These are phyloP conservation scores for Kodamaea ohmeri DNA, from an alignment of 1,139 yeast species.

Conservation along the genomic window DNA sequence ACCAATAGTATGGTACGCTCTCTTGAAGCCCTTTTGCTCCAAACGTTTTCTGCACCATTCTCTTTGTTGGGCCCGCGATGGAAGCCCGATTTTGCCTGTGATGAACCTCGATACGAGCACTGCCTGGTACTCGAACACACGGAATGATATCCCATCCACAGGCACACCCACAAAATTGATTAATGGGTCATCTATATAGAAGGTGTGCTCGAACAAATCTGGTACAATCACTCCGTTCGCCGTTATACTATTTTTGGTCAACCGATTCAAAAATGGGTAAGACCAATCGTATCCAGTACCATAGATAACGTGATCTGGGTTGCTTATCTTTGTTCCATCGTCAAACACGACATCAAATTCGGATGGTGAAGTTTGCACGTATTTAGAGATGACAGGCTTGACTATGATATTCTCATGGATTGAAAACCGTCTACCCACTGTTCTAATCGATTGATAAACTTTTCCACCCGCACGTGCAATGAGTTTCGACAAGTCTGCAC, in stretches of 20 bases:
- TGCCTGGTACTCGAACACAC: constrained; percentile 46
- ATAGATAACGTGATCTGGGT: constrained; percentile 39
- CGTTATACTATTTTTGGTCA: constrained; percentile 20
- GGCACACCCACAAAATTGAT: constrained; percentile 42
- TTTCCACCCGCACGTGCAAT: constrained; percentile 23
- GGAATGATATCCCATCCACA: constrained; percentile 35
- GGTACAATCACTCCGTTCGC: constrained; percentile 31
- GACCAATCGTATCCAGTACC: constrained; percentile 47
- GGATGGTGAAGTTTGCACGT: constrained; percentile 18
- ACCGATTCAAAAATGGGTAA: constrained; percentile 38
- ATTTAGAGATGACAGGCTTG: constrained; percentile 27
- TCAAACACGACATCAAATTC: constrained; percentile 27
- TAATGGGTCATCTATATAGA: constrained; percentile 35
- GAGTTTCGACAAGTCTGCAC: constrained; percentile 37
- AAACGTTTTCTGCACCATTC: constrained; percentile 31
- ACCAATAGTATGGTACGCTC: constrained; percentile 45
- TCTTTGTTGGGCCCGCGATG: constrained; percentile 27
- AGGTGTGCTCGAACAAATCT: constrained; percentile 38
- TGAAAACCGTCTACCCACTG: constrained; percentile 13
- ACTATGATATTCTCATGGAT: constrained; percentile 20
- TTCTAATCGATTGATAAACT: constrained; percentile 32
- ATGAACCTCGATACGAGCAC: constrained; percentile 33
- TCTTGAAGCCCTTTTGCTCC: constrained; percentile 25
- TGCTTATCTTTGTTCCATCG: constrained; percentile 25
- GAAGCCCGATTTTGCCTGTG: constrained; percentile 32